phyloP scores from a whole-genome alignment of 768 basidiomycete species.

The Lactifluus rugatus region DNA sequence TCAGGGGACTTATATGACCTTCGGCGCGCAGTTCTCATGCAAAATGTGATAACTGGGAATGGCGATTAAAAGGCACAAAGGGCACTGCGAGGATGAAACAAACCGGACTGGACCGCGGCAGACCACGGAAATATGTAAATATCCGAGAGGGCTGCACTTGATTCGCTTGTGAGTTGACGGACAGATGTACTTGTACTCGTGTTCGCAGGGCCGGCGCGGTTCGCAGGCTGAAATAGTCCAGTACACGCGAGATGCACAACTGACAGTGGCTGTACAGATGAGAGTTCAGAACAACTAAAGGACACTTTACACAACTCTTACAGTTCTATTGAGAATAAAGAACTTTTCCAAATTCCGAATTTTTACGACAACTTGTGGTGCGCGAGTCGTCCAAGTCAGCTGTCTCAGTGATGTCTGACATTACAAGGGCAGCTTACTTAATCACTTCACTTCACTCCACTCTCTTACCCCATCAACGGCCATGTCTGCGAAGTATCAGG shows the following conservation, averaged over 20 bases:
- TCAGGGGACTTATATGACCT: background rate
- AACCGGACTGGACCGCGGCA: background rate
- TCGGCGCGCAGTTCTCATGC: background rate
- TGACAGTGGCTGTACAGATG: background rate
- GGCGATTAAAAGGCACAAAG: background rate
- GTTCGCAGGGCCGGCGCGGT: background rate
- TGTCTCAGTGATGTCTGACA: background rate
- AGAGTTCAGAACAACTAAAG: background rate
- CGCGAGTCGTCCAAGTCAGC: too few relatives aligned
- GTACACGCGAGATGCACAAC: background rate
- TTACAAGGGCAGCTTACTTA: background rate
- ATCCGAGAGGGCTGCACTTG: background rate
- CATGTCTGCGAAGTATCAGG: constrained; percentile 16
- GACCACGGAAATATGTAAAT: background rate
- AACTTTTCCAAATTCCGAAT: background rate
- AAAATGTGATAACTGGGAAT: background rate
- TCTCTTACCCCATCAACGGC: background rate
- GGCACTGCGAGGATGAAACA: background rate
- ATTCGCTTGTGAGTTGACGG: background rate
- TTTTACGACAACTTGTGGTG: background rate
- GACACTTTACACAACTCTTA: background rate
- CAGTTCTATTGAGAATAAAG: background rate
- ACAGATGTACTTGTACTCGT: background rate
- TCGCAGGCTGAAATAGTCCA: background rate
- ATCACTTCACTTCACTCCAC: background rate